Percentiles rank a stretch among this genome's conserved stretches.
Evolutionary conservation across 139 green algal species (phyloP).

Genomic region (Chlorella sp.): DNA sequence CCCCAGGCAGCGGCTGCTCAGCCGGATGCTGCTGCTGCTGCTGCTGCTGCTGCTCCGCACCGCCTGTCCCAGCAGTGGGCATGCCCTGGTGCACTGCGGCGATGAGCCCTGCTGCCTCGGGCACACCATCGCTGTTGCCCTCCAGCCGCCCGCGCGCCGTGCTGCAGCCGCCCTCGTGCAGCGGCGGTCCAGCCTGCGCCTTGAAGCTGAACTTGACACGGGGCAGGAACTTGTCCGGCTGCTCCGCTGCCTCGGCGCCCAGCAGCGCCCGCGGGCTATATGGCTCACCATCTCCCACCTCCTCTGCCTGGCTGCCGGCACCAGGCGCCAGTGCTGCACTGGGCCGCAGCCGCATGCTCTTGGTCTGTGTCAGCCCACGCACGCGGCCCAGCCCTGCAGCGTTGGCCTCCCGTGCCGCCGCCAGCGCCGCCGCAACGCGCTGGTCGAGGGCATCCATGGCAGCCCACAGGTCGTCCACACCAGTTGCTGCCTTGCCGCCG

Average conservation of each 20-base stretch:
- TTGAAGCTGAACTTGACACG: not conserved
- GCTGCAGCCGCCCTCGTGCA: not conserved
- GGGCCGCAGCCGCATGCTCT: not conserved
- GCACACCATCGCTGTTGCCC: not conserved
- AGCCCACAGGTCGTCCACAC: constrained; percentile 21
- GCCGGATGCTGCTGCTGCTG: not conserved
- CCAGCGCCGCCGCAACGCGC: constrained; percentile 3
- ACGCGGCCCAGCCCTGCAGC: not conserved
- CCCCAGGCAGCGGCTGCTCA: not conserved
- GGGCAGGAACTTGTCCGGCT: not conserved
- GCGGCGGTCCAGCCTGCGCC: not conserved
- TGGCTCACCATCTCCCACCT: not conserved
- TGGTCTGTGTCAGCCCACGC: not conserved
- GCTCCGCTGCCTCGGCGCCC: not conserved
- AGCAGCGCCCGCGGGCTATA: not conserved
- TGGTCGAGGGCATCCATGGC: constrained; percentile 34
- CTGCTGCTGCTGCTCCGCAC: not conserved
- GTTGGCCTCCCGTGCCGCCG: not conserved
- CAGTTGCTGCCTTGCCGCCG: not conserved
- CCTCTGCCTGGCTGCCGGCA: not conserved
- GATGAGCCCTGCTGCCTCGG: no score
- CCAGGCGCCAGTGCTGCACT: not conserved
- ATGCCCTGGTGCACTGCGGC: not conserved
- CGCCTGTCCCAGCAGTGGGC: not conserved
- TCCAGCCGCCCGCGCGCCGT: not conserved